Conservation (phyloP, 768 basidiomycete species). For the Amanita brunnescens region DNA sequence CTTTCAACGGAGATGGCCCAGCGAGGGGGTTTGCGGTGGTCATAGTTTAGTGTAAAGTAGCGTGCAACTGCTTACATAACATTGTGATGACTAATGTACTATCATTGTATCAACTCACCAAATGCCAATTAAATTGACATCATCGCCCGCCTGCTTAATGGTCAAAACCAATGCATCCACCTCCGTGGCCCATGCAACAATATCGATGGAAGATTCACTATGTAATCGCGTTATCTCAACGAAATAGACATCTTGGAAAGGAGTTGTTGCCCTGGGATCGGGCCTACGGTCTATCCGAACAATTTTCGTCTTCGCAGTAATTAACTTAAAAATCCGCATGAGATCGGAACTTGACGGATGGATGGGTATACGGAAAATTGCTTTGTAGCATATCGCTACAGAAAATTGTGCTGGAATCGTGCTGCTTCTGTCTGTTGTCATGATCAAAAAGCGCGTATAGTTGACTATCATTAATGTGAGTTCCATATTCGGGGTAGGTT, state of each 20-base stretch:
- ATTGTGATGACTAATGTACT: not conserved
- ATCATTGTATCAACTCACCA: too few species aligned
- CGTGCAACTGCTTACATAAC: not conserved
- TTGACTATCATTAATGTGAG: slow-evolving; percentile 36
- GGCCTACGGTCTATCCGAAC: slow-evolving; percentile 62
- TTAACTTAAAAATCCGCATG: slow-evolving; percentile 20
- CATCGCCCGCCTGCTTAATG: slow-evolving; percentile 24
- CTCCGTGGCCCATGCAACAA: slow-evolving; percentile 9
- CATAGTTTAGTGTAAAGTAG: slow-evolving; percentile 15
- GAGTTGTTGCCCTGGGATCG: slow-evolving; percentile 25
- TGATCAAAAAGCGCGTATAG: slow-evolving; percentile 60
- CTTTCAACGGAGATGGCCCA: slow-evolving; percentile 50
- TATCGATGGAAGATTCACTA: not conserved
- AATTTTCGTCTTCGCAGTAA: slow-evolving; percentile 29
- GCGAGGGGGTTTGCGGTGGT: slow-evolving; percentile 40
- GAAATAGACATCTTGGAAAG: slow-evolving; percentile 57
- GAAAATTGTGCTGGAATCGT: not conserved
- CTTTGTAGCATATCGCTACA: slow-evolving; percentile 16
- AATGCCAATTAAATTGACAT: slow-evolving; percentile 34
- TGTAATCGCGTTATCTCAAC: slow-evolving; percentile 41
- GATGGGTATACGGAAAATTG: slow-evolving; percentile 23
- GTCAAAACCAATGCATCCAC: slow-evolving; percentile 12
- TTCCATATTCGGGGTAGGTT: slow-evolving; percentile 6
- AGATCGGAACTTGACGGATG: slow-evolving; percentile 12
- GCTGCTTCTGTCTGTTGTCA: slow-evolving; percentile 21